These are phyloP conservation scores for Fusarium beomiforme DNA, from an alignment of 2,329 filamentous ascomycete species.

Conservation along the genomic window DNA sequence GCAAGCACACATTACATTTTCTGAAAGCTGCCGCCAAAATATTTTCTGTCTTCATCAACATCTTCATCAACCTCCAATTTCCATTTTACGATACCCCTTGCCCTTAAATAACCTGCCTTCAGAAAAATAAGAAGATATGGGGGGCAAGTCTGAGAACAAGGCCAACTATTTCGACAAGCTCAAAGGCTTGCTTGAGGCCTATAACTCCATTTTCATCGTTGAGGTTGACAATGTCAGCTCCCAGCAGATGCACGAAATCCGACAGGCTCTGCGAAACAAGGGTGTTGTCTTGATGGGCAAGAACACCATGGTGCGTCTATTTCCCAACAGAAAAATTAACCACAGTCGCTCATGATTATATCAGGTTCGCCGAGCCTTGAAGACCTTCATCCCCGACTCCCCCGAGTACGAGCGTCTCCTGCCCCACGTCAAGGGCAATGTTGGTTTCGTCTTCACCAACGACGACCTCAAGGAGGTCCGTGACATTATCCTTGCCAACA, in stretches of 20 bases:
- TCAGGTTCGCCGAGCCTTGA: constrained; percentile 94
- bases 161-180: constrained; percentile 99
- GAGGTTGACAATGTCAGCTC: constrained; percentile 99
- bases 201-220: constrained; percentile 98
- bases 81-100: constrained; percentile 54
- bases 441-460: constrained; percentile 99
- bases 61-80: constrained; percentile 39
- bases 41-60: constrained; percentile 13
- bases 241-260: constrained; percentile 99
- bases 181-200: constrained; percentile 94
- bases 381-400: constrained; percentile 88
- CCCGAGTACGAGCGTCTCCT: constrained; percentile 99
- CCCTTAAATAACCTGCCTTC: constrained; percentile 99
- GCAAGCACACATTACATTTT: constrained; percentile 46
- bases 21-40: constrained; percentile 21
- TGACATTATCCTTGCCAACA: constrained; percentile 95
- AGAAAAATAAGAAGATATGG: constrained; percentile 91
- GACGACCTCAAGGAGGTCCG: constrained; percentile 89
- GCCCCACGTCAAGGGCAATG: constrained; percentile 95
- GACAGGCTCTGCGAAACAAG: constrained; percentile 86
- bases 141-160: constrained; percentile 93
- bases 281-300: constrained; percentile 99
- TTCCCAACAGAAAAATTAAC: neutral
- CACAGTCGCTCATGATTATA: constrained; percentile 25
- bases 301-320: constrained; percentile 92